A percentile compares a stretch with the other conserved stretches of the same genome.
phyloP scores from a whole-genome alignment of 1,284 basidiomycete genomes.

The Hemileia vastatrix region DNA sequence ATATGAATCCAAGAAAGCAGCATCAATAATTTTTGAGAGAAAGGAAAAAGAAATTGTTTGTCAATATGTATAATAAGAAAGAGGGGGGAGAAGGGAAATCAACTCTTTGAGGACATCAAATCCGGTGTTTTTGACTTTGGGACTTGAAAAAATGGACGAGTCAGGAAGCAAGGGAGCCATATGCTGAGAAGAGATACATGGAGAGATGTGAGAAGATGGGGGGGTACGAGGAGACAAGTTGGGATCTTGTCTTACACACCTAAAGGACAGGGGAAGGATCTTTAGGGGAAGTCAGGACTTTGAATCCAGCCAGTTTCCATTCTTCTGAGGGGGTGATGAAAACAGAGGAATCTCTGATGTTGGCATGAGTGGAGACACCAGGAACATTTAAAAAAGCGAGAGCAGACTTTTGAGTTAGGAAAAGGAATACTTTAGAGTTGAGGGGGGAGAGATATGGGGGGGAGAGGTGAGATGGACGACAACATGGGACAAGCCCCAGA shows the following conservation, averaged over 20 bases:
- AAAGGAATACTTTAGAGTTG: conserved; percentile 9
- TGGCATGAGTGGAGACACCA: conserved; percentile 66
- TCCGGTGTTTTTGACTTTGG: conserved; percentile 83
- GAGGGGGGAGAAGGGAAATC: conserved; percentile 36
- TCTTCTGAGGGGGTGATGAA: conserved; percentile 87
- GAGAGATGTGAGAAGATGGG: conserved; percentile 24
- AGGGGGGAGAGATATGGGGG: conserved; percentile 25
- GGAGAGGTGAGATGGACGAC: conserved; percentile 51
- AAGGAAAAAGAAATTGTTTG: background rate
- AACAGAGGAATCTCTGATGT: conserved; percentile 64
- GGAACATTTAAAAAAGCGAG: conserved; percentile 82
- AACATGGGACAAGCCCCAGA: conserved; percentile 90
- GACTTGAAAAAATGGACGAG: conserved; percentile 50
- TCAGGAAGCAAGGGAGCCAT: conserved; percentile 36
- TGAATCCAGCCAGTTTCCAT: conserved; percentile 93
- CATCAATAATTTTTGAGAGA: conserved; percentile 52
- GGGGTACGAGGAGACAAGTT: conserved; percentile 46
- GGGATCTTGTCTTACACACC: too few species aligned
- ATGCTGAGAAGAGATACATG: conserved; percentile 8
- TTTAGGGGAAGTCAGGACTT: conserved; percentile 68
- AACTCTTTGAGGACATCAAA: conserved; percentile 77
- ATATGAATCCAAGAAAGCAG: conserved; percentile 69
- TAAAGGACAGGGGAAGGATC: conserved; percentile 68
- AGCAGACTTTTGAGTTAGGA: conserved; percentile 62
- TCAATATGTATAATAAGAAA: too few species aligned